Conservation (phyloP, 1,284 basidiomycete genomes). For the Ganoderma sp. region DNA sequence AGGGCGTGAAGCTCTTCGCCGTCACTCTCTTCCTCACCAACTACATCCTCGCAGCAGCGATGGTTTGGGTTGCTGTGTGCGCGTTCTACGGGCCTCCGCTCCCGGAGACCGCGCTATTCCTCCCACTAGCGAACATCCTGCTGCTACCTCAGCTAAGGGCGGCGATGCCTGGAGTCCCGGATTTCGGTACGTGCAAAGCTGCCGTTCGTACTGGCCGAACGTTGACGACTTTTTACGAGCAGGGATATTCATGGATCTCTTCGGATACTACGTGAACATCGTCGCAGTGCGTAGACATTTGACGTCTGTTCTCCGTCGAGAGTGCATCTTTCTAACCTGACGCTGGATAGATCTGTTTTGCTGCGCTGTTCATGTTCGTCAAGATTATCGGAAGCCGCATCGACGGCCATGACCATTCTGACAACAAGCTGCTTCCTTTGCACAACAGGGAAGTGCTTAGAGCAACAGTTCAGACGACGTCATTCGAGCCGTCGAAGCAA, state of each 20-base stretch:
- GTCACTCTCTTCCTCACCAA: conserved; percentile 21
- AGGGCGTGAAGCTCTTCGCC: conserved; percentile 18
- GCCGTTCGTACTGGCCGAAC: too few relatives aligned
- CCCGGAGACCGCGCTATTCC: conserved; percentile 18
- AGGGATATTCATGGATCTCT: conserved; percentile 23
- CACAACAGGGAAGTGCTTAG: background rate
- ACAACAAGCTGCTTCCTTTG: background rate
- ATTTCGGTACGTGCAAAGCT: conserved; percentile 10
- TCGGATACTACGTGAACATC: conserved; percentile 23
- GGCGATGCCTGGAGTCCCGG: conserved; percentile 19
- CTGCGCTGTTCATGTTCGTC: conserved; percentile 22
- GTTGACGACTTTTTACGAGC: background rate
- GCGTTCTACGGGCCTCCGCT: conserved; percentile 16
- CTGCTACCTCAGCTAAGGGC: conserved; percentile 17
- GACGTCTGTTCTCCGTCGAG: background rate
- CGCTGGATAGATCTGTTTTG: conserved; percentile 13
- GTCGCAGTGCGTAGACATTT: background rate
- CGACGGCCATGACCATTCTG: too few relatives aligned
- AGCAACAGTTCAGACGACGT: too few relatives aligned
- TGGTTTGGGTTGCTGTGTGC: conserved; percentile 22
- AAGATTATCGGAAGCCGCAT: conserved; percentile 11
- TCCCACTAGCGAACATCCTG: conserved; percentile 21
- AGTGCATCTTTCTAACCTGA: background rate
- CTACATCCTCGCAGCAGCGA: conserved; percentile 19
- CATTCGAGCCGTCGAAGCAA: background rate